Percentiles rank a stretch among this genome's conserved stretches.
Conservation (phyloP, 1,284 basidiomycete species). For the Farysia itapuensis region DNA sequence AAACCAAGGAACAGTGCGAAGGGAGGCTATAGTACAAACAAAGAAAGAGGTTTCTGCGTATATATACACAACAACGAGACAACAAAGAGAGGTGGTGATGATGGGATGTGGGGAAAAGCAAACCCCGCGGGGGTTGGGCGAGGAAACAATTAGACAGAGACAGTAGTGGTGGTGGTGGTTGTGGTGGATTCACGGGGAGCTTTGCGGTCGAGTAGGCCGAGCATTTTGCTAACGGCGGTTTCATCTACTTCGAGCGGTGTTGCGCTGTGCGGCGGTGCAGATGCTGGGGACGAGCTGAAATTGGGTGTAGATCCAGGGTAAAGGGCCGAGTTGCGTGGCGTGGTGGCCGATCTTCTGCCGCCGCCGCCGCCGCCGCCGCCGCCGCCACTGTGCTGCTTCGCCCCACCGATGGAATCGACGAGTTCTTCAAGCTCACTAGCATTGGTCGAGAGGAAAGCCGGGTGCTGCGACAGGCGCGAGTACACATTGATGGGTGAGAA, state of each 20-base stretch:
- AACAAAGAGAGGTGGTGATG: too few species aligned
- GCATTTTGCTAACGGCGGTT: constrained; percentile 36
- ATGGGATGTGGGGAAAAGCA: too few species aligned
- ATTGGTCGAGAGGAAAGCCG: constrained; percentile 47
- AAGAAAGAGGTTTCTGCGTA: too few species aligned
- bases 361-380: too few species aligned
- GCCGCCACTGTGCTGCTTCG: constrained; percentile 9
- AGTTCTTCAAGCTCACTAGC: constrained; percentile 48
- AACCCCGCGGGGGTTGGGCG: too few species aligned
- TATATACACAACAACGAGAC: too few species aligned
- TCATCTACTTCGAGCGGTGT: constrained; percentile 42
- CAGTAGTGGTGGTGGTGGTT: too few species aligned
- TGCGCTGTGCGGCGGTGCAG: too few species aligned
- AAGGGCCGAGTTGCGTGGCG: constrained; percentile 9
- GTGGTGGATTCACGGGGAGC: constrained; percentile 11
- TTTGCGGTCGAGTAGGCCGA: constrained; percentile 41
- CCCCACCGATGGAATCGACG: constrained; percentile 39
- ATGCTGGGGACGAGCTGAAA: constrained; percentile 5
- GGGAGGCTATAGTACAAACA: too few species aligned
- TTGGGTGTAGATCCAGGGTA: constrained; percentile 4
- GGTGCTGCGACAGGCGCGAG: constrained; percentile 45
- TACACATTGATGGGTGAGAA: constrained; percentile 50
- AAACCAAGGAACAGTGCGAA: too few species aligned
- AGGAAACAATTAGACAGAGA: too few species aligned
- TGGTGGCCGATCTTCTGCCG: too few species aligned